Evolutionary conservation across 805 yeast genomes (phyloP), one percentile per base, ranked within the genome.

Genomic region (Starmerella stigmatis): DNA sequence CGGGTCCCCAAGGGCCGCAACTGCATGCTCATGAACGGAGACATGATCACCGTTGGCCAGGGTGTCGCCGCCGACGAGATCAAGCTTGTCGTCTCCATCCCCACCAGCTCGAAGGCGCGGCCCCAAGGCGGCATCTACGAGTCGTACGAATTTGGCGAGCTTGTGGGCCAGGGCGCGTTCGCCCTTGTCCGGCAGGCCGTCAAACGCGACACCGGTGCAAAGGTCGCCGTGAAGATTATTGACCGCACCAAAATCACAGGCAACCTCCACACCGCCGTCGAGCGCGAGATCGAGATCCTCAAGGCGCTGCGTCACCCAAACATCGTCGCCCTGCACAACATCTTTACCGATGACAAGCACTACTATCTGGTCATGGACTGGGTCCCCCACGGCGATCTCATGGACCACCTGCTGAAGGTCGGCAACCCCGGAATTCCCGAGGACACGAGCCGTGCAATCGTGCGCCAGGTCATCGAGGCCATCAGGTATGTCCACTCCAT

Each of bases 111-210:
- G 26, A 55, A 57, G 36, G 63, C 68, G 44, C 68, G 73, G 26
- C 54, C 52, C 5, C 54, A 49, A 21, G 54, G 54, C 29, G 86
- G 88, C 1, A 77, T 84, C 10, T 70, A 71, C 55, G 75, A 73
- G 47, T 77, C 81, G 57, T 92, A 79, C 62, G 81, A 84, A 12
- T 76, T 89, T 48, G 84, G 81, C 59, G 94, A 83, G 57, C 79
- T 84, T 13, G 83, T 89, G 1, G 98, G 98, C 1, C 92, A 86
- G 56, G 98, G 98, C n/a, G 97, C 97, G 9, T 89, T 89, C 71
- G 97, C 97, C 5, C 82, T 88, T 1, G 98, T 92, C 23, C 81
- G 86, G 54, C 85, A 85, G 60, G 96, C 94, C 4, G 77, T 88
- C 1, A 92, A 86, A 57, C 73, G 96, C 50, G 64, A 75, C 6